Percentiles rank a stretch among this genome's conserved stretches.
Conservation (phyloP, 345 rosid species). For the Populus alba region DNA sequence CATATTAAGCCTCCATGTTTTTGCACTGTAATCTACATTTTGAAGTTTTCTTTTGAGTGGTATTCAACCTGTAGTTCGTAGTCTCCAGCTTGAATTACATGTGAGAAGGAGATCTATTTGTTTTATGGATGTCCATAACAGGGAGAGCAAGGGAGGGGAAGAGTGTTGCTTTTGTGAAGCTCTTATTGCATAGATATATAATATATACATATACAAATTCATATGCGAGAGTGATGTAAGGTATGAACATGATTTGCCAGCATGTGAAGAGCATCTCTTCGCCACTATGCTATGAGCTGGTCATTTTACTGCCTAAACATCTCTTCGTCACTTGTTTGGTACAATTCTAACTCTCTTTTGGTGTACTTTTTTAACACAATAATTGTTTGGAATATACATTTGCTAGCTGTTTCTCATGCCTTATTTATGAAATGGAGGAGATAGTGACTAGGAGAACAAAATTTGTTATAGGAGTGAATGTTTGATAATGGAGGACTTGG, state of each 20-base stretch:
- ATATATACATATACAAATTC: not conserved
- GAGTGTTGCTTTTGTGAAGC: not conserved
- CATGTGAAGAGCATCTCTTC: no score
- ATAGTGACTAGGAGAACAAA: constrained; percentile 48
- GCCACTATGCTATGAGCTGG: no score
- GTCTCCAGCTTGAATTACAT: not conserved
- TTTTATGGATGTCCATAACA: not conserved
- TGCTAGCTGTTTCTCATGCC: no score
- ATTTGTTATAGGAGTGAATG: constrained; percentile 44
- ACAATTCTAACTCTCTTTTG: no score
- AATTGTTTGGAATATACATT: no score
- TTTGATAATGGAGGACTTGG: constrained; percentile 47
- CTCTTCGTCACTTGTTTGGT: no score
- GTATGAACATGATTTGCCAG: no score
- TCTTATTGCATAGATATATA: not conserved
- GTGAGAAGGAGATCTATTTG: not conserved
- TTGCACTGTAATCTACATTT: not conserved
- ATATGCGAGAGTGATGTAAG: no score
- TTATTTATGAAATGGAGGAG: constrained; percentile 28
- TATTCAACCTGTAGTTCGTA: not conserved
- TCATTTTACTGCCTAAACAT: no score
- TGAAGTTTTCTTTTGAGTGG: not conserved
- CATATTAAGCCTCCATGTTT: no score
- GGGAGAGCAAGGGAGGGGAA: no score
- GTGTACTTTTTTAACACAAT: no score